phyloP scores from a whole-genome alignment of 192 early-diverging fungal genomes.

The Tieghemiomyces parasiticus region DNA sequence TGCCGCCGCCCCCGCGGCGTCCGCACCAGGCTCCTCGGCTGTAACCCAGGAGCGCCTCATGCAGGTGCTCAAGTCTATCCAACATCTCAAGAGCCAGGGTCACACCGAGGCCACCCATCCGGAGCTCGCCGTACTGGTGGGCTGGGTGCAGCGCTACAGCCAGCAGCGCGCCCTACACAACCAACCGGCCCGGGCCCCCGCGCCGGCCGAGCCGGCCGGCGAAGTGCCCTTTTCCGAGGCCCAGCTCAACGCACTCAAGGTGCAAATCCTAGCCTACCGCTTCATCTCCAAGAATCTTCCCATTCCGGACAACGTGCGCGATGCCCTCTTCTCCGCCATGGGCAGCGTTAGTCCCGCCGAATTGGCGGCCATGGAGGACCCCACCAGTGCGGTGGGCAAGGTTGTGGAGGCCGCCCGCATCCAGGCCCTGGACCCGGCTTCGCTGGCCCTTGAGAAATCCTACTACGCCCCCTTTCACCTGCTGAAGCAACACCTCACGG shows the following conservation, averaged over 20 bases:
- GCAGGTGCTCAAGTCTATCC: slow-evolving; percentile 20
- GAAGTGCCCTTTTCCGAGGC: slow-evolving; percentile 29
- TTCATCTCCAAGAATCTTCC: slow-evolving; percentile 64
- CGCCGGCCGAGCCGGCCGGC: slow-evolving; percentile 5
- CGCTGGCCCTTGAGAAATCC: slow-evolving; percentile 26
- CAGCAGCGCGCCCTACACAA: slow-evolving; percentile 22
- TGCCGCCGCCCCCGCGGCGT: too few relatives aligned
- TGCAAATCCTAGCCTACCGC: slow-evolving; percentile 78
- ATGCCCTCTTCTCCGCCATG: slow-evolving; percentile 44
- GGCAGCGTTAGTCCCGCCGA: slow-evolving; percentile 18
- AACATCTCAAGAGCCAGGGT: slow-evolving; percentile 41
- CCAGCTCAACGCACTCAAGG: slow-evolving; percentile 53
- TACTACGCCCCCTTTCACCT: slow-evolving; percentile 40
- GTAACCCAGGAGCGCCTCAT: slow-evolving; percentile 15
- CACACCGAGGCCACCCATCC: slow-evolving; percentile 63
- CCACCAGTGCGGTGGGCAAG: slow-evolving; percentile 28
- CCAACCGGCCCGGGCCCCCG: slow-evolving; percentile 13
- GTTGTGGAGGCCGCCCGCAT: slow-evolving; percentile 38
- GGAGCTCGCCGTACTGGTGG: slow-evolving; percentile 55
- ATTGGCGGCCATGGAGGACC: slow-evolving; percentile 27
- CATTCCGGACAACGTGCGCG: slow-evolving; percentile 52
- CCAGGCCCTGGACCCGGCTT: slow-evolving; percentile 19
- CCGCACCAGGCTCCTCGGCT: too few relatives aligned
- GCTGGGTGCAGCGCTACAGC: slow-evolving; percentile 29
- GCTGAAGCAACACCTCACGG: slow-evolving; percentile 37